Evolutionary conservation across 192 early-diverging fungal species (phyloP).

Genomic region (Coemansia sp.): DNA sequence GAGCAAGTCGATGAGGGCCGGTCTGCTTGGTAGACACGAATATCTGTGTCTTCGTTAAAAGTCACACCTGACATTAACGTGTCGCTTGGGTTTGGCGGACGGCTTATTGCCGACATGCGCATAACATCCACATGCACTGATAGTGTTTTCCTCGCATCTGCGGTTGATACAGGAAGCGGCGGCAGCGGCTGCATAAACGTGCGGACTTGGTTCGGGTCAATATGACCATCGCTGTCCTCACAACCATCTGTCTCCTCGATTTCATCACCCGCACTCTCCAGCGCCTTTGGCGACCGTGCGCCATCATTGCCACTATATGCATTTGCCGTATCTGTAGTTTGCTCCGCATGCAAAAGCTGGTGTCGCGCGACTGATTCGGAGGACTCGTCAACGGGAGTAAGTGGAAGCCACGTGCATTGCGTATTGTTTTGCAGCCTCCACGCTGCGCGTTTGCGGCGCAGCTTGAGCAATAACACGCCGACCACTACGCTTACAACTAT

Average conservation of each 20-base stretch:
- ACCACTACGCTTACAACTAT: slow-evolving; percentile 45
- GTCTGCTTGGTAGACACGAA: background rate
- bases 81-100: slow-evolving; percentile 9
- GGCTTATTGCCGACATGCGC: background rate
- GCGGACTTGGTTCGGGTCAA: slow-evolving; percentile 10
- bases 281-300: background rate
- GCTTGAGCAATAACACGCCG: slow-evolving; percentile 29
- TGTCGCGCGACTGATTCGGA: background rate
- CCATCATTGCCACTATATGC: background rate
- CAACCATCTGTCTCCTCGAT: background rate
- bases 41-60: slow-evolving; percentile 2
- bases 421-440: slow-evolving; percentile 25
- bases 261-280: background rate
- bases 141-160: background rate
- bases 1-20: background rate
- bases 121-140: background rate
- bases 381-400: background rate
- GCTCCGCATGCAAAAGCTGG: background rate
- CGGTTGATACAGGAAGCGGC: background rate
- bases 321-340: background rate
- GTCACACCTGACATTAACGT: slow-evolving; percentile 19
- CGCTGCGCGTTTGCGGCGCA: slow-evolving; percentile 34
- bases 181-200: slow-evolving; percentile 9
- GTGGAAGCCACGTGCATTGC: slow-evolving; percentile 2
- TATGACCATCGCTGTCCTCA: background rate